phyloP scores from a whole-genome alignment of 768 basidiomycete species.

The Calvatia gigantea region DNA sequence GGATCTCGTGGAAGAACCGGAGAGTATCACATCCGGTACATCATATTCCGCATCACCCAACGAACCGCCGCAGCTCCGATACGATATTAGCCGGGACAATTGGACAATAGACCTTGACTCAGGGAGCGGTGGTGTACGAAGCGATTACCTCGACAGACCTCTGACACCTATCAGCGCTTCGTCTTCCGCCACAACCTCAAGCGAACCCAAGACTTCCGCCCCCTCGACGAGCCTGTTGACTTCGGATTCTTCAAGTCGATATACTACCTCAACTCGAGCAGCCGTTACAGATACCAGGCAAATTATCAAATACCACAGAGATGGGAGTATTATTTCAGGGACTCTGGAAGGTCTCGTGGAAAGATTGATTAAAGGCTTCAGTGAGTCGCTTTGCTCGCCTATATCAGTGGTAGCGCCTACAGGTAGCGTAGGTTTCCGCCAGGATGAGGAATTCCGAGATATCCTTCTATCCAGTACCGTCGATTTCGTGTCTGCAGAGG shows the following conservation, averaged over 20 bases:
- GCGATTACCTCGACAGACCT: no score
- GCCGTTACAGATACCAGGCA: no score
- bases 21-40: not conserved
- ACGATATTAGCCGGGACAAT: no score
- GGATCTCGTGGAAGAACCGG: not conserved
- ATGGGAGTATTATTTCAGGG: conserved; percentile 32
- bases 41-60: not conserved
- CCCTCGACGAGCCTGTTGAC: no score
- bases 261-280: no score
- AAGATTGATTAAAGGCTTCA: conserved; percentile 31
- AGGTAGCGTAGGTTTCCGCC: conserved; percentile 23
- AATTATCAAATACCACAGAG: conserved; percentile 23
- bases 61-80: conserved; percentile 9
- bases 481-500: conserved; percentile 39
- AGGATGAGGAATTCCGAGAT: conserved; percentile 35
- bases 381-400: conserved; percentile 19
- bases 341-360: conserved; percentile 42
- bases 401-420: not conserved
- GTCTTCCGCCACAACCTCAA: no score
- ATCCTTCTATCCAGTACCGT: conserved; percentile 38
- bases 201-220: no score
- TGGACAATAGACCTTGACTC: no score
- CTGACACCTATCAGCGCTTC: no score
- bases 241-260: no score
- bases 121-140: no score